Base-by-base conservation (phyloP, 2,329 filamentous ascomycete genomes). In the Byssoonygena ceratinophila region DNA sequence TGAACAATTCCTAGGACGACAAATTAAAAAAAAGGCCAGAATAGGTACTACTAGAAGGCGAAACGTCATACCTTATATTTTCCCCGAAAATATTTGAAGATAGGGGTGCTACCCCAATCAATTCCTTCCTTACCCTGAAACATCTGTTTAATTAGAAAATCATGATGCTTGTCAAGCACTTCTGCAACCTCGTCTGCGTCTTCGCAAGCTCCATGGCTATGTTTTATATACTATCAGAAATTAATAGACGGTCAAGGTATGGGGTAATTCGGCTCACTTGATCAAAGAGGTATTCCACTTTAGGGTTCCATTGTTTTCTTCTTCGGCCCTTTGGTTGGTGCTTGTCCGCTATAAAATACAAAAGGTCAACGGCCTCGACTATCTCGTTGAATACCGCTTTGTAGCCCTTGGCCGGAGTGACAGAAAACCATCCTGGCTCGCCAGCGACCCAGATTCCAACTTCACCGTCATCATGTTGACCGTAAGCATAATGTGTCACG, bases 281-380 rank as follows among this genome's bases (percentile, higher is more conserved):
- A 53, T 71, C 67, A 52, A 66, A 69, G 47, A 71, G 59, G 51
- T 65, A 64, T 39, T 68, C 66, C 37, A 70, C 60, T 37, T 65
- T 64, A 1, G 68, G 64, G 49, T 68, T 66, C 59, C 64, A 59
- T 52, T 60, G 59, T 55, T 59, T 61, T 47, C 62, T 61, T 40
- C 62, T 64, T 36, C 66, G 59, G 39, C 37, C 44, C 59, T 66
- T 68, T 57, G 68, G 70, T 46, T 68, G 64, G 58, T 82, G 76
- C 20, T 75, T 72, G 59, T 83, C 81, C n/a, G 74, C 75, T 45
- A 81, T 63, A 60, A 80, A 82, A 61, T 82, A 83, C 7, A 82
- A 67, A 54, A 81, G 60, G 57, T 78, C 72, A 32, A 83, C 75
- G 1, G 78, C 79, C 63, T 81, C 74, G 1, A 76, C 67, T 69